Conservation (phyloP, 1,139 yeast genomes). For the Pichia sp. region DNA sequence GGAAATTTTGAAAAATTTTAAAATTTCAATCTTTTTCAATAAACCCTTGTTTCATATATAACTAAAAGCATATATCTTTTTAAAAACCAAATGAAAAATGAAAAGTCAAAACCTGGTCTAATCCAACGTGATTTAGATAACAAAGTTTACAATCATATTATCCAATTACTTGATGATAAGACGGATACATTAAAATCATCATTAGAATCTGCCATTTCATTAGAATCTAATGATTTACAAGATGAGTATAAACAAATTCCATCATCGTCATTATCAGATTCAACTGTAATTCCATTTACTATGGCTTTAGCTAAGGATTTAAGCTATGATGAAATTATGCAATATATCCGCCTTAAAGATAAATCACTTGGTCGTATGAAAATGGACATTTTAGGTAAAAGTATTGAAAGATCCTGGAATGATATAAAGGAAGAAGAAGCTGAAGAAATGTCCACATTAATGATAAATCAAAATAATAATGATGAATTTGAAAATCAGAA, state of each 20-base stretch:
- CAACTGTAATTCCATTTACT: slow-evolving; percentile 6
- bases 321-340: slow-evolving; percentile 42
- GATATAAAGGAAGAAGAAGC: slow-evolving; percentile 28
- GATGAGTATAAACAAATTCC: background rate
- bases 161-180: slow-evolving; percentile 27
- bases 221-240: background rate
- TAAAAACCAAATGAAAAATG: slow-evolving; percentile 5
- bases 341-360: slow-evolving; percentile 55
- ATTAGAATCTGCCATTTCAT: slow-evolving; percentile 14
- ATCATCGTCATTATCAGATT: slow-evolving; percentile 1
- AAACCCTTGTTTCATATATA: background rate
- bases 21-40: background rate
- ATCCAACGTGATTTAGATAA: slow-evolving; percentile 29
- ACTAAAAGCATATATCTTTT: background rate
- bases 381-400: slow-evolving; percentile 38
- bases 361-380: slow-evolving; percentile 63
- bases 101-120: slow-evolving; percentile 17
- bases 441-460: slow-evolving; percentile 24
- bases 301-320: slow-evolving; percentile 57
- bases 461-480: slow-evolving; percentile 29
- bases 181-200: slow-evolving; percentile 22
- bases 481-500: slow-evolving; percentile 23
- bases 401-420: slow-evolving; percentile 37
- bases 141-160: slow-evolving; percentile 31
- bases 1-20: background rate